phyloP scores from a whole-genome alignment of 805 yeast species.

The Blastobotrys mokoenaii region DNA sequence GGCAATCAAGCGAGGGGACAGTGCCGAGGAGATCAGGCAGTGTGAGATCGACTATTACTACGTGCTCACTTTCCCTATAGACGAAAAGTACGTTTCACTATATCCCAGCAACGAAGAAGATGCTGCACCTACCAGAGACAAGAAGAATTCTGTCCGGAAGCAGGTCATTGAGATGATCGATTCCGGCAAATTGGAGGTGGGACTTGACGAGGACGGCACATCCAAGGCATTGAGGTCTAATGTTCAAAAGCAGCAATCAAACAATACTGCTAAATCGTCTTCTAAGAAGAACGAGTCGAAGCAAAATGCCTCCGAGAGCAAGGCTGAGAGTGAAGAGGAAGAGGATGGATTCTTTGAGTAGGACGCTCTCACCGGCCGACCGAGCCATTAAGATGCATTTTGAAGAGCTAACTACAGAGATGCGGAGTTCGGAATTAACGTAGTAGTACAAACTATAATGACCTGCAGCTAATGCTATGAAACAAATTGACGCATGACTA shows the following conservation, averaged over 20 bases:
- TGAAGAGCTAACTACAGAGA: no score
- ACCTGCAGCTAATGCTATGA: no score
- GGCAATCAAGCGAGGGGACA: slow-evolving; percentile 28
- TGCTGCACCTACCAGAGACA: slow-evolving; percentile 22
- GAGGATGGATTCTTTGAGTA: slow-evolving; percentile 24
- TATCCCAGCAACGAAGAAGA: slow-evolving; percentile 44
- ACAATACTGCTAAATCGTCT: slow-evolving; percentile 11
- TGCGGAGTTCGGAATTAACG: no score
- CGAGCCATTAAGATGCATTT: no score
- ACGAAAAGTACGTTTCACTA: slow-evolving; percentile 70
- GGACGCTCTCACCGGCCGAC: neutral
- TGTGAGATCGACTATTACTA: slow-evolving; percentile 67
- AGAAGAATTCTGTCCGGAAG: slow-evolving; percentile 41
- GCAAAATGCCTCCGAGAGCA: slow-evolving; percentile 12
- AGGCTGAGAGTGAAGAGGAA: slow-evolving; percentile 18
- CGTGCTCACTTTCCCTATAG: slow-evolving; percentile 66
- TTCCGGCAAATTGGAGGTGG: slow-evolving; percentile 47
- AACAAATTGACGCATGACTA: no score
- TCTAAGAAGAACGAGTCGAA: slow-evolving; percentile 1
- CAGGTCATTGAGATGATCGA: slow-evolving; percentile 45
- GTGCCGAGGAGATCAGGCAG: slow-evolving; percentile 35
- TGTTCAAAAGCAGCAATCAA: slow-evolving; percentile 3
- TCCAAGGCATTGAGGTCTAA: neutral
- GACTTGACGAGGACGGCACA: slow-evolving; percentile 39
- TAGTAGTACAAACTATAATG: no score